These are phyloP conservation scores for Pisolithus marmoratus DNA, from an alignment of 768 basidiomycete genomes.

Conservation along the genomic window DNA sequence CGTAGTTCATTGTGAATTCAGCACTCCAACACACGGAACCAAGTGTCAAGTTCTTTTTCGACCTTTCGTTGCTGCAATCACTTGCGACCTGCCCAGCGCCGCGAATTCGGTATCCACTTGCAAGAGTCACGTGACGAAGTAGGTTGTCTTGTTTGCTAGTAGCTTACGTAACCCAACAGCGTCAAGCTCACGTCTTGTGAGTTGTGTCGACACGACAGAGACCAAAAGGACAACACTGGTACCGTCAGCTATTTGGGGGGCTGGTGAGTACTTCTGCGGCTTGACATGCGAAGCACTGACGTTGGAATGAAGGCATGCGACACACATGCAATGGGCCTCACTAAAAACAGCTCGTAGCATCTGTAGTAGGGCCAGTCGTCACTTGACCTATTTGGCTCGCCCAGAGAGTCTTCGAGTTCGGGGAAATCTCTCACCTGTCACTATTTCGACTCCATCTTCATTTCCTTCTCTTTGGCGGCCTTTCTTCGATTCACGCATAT, in stretches of 20 bases:
- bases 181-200: no score
- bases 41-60: conserved; percentile 4
- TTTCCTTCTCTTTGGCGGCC: conserved; percentile 1
- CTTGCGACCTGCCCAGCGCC: no score
- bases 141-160: background rate
- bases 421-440: background rate
- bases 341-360: conserved; percentile 45
- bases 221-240: background rate
- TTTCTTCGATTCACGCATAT: conserved; percentile 5
- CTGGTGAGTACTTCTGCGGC: conserved; percentile 14
- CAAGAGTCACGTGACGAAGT: conserved; percentile 17
- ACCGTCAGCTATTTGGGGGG: conserved; percentile 10
- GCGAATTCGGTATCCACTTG: no score
- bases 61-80: conserved; percentile 3
- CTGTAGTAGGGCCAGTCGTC: conserved; percentile 12
- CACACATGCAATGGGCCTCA: conserved; percentile 69
- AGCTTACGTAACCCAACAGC: background rate
- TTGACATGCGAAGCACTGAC: background rate
- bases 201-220: background rate
- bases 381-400: background rate
- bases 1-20: conserved; percentile 46
- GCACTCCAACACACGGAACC: conserved; percentile 2
- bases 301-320: conserved; percentile 44
- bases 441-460: background rate
- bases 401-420: background rate